A percentile compares a stretch with the other conserved stretches of the same genome.
phyloP scores from a whole-genome alignment of 2,329 filamentous ascomycete species.

The Gaeumannomyces sp. region DNA sequence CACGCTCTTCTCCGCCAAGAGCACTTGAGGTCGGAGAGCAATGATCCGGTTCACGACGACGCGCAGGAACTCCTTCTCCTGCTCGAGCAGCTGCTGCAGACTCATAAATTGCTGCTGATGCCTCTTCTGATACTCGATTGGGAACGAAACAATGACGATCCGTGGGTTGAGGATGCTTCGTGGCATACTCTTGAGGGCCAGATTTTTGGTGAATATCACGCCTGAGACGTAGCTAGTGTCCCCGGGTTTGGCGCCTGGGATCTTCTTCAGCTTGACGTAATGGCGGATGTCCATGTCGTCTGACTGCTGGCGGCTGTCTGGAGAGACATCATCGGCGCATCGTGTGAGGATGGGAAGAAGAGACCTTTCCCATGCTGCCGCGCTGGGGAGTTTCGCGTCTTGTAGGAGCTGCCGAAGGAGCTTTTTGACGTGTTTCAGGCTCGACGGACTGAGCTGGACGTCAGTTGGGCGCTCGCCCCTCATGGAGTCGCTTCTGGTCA shows the following conservation, averaged over 20 bases:
- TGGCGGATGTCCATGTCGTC: slow-evolving; percentile 91
- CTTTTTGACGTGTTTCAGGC: slow-evolving; percentile 79
- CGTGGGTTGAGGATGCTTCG: slow-evolving; percentile 76
- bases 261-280: slow-evolving; percentile 96
- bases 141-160: slow-evolving; percentile 88
- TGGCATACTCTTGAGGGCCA: slow-evolving; percentile 94
- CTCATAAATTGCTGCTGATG: slow-evolving; percentile 97
- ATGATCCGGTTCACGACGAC: slow-evolving; percentile 90
- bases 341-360: slow-evolving; percentile 83
- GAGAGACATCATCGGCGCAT: slow-evolving; percentile 90
- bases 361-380: slow-evolving; percentile 79
- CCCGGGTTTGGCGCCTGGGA: slow-evolving; percentile 80
- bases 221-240: slow-evolving; percentile 97
- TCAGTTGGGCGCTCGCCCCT: slow-evolving; percentile 65
- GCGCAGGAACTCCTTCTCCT: slow-evolving; percentile 88
- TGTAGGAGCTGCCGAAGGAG: slow-evolving; percentile 77
- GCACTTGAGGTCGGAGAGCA: slow-evolving; percentile 73
- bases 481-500: slow-evolving; percentile 79
- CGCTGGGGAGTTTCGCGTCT: slow-evolving; percentile 67
- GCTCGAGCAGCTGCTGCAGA: slow-evolving; percentile 89
- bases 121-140: slow-evolving; percentile 82
- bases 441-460: slow-evolving; percentile 82
- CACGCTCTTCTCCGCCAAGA: slow-evolving; percentile 90
- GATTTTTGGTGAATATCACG: slow-evolving; percentile 94
- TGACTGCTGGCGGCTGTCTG: slow-evolving; percentile 76